phyloP scores from a whole-genome alignment of 2,329 filamentous ascomycete species.

The Cyphellophora attinorum region DNA sequence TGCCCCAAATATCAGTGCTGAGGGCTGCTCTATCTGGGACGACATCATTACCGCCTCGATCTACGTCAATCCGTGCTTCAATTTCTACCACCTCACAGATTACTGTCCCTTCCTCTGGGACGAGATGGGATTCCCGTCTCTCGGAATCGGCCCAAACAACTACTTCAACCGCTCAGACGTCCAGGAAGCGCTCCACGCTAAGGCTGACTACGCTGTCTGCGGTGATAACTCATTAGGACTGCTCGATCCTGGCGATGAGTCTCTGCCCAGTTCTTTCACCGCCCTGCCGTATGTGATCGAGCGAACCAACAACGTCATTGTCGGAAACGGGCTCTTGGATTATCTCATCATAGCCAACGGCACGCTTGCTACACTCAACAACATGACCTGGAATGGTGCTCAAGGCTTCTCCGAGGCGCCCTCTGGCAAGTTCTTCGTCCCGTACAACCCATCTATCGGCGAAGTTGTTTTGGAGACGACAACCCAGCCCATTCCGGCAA shows the following conservation, averaged over 20 bases:
- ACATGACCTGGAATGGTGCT: constrained; percentile 43
- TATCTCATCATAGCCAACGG: constrained; percentile 41
- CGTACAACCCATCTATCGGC: constrained; percentile 35
- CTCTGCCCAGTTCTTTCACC: constrained; percentile 16
- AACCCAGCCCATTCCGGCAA: constrained; percentile 20
- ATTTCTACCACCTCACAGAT: constrained; percentile 62
- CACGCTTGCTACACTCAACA: constrained; percentile 43
- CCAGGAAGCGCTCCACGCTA: constrained; percentile 38
- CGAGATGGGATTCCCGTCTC: constrained; percentile 54
- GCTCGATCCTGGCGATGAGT: constrained; percentile 41
- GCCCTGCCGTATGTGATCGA: constrained; percentile 34
- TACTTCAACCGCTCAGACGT: constrained; percentile 48
- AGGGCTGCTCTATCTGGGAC: constrained; percentile 50
- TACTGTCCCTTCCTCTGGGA: constrained; percentile 64
- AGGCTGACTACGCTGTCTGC: constrained; percentile 34
- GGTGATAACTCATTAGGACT: constrained; percentile 16
- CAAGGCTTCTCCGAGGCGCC: constrained; percentile 38
- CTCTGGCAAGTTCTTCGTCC: constrained; percentile 29
- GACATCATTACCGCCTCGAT: constrained; percentile 45
- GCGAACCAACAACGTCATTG: constrained; percentile 41
- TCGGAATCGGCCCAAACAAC: constrained; percentile 41
- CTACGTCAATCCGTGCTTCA: constrained; percentile 65
- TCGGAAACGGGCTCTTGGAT: constrained; percentile 40
- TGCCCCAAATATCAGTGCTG: constrained; percentile 8
- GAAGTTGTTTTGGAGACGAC: constrained; percentile 14